A percentile compares a stretch with the other conserved stretches of the same genome.
Conservation (phyloP, 108 stramenopile genomes). For the Bacterosira constricta region DNA sequence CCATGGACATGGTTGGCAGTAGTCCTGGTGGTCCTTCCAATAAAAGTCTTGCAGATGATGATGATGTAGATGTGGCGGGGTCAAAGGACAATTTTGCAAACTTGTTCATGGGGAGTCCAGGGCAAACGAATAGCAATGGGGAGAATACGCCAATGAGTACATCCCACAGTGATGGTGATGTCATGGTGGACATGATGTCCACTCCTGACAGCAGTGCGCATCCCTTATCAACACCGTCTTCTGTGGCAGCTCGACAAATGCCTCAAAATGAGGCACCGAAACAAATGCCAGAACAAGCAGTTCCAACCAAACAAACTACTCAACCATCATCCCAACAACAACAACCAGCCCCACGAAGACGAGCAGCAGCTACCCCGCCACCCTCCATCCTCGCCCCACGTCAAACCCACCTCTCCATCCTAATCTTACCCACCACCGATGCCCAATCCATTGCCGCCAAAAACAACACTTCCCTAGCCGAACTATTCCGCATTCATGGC, state of each 20-base stretch:
- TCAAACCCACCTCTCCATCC: slow-evolving; percentile 70
- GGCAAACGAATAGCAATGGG: neutral
- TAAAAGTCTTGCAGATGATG: too few relatives aligned
- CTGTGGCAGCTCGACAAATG: neutral
- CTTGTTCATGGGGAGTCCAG: slow-evolving; percentile 6
- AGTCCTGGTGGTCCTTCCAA: neutral
- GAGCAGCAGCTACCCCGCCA: slow-evolving; percentile 15
- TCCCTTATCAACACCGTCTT: neutral
- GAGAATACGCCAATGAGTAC: neutral
- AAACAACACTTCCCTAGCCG: slow-evolving; percentile 70
- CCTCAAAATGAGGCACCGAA: neutral
- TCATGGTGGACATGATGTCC: neutral
- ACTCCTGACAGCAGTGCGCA: slow-evolving; percentile 7
- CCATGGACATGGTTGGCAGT: neutral
- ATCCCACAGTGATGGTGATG: neutral
- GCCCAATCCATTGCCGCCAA: slow-evolving; percentile 72
- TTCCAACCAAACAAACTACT: neutral
- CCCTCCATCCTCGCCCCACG: slow-evolving; percentile 57
- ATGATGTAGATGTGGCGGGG: neutral
- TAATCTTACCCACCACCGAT: slow-evolving; percentile 74
- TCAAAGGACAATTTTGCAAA: slow-evolving; percentile 29
- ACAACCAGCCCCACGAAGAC: slow-evolving; percentile 3
- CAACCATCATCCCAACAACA: neutral
- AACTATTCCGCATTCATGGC: slow-evolving; percentile 64
- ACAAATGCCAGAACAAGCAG: neutral